A percentile compares a stretch with the other conserved stretches of the same genome.
These are phyloP conservation scores for Arthonia radiata DNA, from an alignment of 495 filamentous ascomycete species.

Conservation along the genomic window DNA sequence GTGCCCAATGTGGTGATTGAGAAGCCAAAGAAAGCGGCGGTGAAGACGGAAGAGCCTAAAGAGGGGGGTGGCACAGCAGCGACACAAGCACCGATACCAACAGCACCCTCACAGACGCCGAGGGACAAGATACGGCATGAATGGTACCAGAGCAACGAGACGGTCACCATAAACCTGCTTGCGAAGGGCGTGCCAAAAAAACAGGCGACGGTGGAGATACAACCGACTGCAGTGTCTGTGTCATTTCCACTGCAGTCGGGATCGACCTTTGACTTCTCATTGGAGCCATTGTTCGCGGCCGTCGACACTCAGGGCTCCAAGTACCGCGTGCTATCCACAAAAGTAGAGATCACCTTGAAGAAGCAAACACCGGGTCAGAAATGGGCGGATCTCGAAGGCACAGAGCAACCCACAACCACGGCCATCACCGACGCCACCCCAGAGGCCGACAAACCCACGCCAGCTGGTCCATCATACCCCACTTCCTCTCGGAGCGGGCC, in stretches of 20 bases:
- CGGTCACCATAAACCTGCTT: slow-evolving; percentile 42
- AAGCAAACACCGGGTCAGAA: slow-evolving; percentile 46
- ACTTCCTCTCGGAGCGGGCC: slow-evolving; percentile 65
- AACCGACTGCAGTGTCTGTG: slow-evolving; percentile 30
- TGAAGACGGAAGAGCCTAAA: slow-evolving; percentile 7
- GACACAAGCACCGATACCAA: slow-evolving; percentile 4
- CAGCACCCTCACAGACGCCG: slow-evolving; percentile 20
- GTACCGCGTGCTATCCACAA: slow-evolving; percentile 44
- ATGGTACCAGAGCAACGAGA: slow-evolving; percentile 49
- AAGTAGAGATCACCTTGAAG: slow-evolving; percentile 56
- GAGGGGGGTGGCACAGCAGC: too few relatives aligned
- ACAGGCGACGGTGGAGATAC: slow-evolving; percentile 29
- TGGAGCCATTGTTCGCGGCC: slow-evolving; percentile 43
- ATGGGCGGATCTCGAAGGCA: slow-evolving; percentile 46
- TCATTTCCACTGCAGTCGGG: slow-evolving; percentile 36
- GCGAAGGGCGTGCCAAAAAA: slow-evolving; percentile 49
- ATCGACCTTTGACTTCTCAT: slow-evolving; percentile 35
- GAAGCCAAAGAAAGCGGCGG: slow-evolving; percentile 13
- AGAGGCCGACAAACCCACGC: slow-evolving; percentile 3
- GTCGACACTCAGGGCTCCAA: slow-evolving; percentile 36
- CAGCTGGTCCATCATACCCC: slow-evolving; percentile 42
- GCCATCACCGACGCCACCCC: slow-evolving; percentile 3
- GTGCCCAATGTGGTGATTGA: slow-evolving; percentile 32
- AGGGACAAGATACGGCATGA: slow-evolving; percentile 47
- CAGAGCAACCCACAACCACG: slow-evolving; percentile 8